These are phyloP conservation scores for Leishmania arabica DNA, from an alignment of 208 protist species.

Conservation along the genomic window DNA sequence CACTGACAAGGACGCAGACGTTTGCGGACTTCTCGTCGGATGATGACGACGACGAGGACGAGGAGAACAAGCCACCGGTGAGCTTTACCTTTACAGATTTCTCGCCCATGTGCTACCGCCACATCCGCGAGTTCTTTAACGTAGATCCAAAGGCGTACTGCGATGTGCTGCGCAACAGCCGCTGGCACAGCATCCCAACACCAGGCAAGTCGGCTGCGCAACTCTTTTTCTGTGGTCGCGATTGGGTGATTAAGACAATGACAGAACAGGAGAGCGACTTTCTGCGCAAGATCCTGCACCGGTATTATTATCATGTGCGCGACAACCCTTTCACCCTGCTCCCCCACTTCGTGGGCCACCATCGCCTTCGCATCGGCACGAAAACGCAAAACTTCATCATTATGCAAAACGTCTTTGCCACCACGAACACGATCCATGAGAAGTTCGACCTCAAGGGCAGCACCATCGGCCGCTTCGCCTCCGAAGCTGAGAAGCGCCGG, in stretches of 20 bases:
- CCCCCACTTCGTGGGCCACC: slow-evolving; percentile 91
- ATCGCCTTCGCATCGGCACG: slow-evolving; percentile 66
- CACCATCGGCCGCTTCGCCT: slow-evolving; percentile 89
- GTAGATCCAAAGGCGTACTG: slow-evolving; percentile 77
- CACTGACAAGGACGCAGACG: not conserved
- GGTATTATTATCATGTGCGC: slow-evolving; percentile 91
- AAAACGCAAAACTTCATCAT: slow-evolving; percentile 88
- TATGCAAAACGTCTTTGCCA: slow-evolving; percentile 96
- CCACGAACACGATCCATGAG: slow-evolving; percentile 87
- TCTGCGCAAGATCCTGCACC: slow-evolving; percentile 86
- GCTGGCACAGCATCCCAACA: slow-evolving; percentile 89
- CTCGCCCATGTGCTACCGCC: slow-evolving; percentile 92
- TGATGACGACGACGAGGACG: slow-evolving; percentile 46
- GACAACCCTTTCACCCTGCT: slow-evolving; percentile 92
- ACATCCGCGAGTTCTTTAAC: slow-evolving; percentile 88
- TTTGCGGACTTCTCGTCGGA: slow-evolving; percentile 27
- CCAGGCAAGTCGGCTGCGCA: slow-evolving; percentile 89
- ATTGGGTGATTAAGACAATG: slow-evolving; percentile 96
- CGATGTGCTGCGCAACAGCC: slow-evolving; percentile 68
- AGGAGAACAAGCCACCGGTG: slow-evolving; percentile 44
- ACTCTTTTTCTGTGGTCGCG: slow-evolving; percentile 91
- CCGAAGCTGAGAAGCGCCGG: slow-evolving; percentile 76
- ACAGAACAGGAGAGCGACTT: slow-evolving; percentile 87
- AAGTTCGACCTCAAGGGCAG: slow-evolving; percentile 96
- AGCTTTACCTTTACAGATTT: slow-evolving; percentile 88